Base-by-base conservation (phyloP, 208 protist species). In the Leishmania amazonensis region DNA sequence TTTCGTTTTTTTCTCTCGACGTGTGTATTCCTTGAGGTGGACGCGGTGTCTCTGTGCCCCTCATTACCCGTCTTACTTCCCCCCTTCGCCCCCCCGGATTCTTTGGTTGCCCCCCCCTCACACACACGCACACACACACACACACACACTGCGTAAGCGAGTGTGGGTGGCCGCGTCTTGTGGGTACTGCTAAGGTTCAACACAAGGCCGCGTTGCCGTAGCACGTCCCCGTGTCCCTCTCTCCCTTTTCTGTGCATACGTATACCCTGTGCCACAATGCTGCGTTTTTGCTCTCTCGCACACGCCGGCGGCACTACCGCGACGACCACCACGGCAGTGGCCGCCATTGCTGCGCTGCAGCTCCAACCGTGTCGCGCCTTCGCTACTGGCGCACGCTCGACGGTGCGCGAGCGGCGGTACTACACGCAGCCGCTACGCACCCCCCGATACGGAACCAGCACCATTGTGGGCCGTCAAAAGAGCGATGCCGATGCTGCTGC, bases 401-500 rank as follows among this genome's bases (percentile, higher is more conserved):
- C 40, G 21, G 68, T 71, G 5, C 42, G 42, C 19, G 58, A 53
- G 57, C 81, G 75, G 15, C 81, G 81, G 2, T 80, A 85, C 76
- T 85, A 85, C 71, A 81, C 76, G 3, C 58, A 85, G 28, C 81
- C 81, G 13, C 54, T 85, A 40, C 81, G 81, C 47, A 40, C 76
- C 0, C 84, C 84, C 38, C 62, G 75, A 58, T 75, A 70, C 35
- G 84, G 84, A 60, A 53, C 62, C 15, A 76, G 81, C 57, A 88
- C 84, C 7, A 35, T 88, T 5, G 84, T 88, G 1, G 81, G 84
- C 8, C 84, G 84, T 73, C 70, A 77, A 35, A 78, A 75, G 67
- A 65, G 35, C 35, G 42, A 40, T 28, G 17, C 57, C 49, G 42
- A 28, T 2, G 47, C 45, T 15, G 7, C 21, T 58, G 51, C 38